These are phyloP conservation scores for Fusarium poae DNA, from an alignment of 2,329 filamentous ascomycete genomes.

Conservation along the genomic window DNA sequence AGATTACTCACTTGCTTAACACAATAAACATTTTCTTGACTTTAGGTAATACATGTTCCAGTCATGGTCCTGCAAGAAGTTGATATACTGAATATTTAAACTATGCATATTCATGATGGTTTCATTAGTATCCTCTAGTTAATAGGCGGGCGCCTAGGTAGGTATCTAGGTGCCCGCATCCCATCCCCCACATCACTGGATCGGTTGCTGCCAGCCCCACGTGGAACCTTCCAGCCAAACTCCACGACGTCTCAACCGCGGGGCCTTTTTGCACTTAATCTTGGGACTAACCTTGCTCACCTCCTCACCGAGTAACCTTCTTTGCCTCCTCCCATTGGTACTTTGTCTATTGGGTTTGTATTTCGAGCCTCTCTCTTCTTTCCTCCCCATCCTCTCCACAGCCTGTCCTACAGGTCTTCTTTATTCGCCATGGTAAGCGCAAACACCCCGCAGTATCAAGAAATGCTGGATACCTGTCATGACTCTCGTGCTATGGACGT, in stretches of 20 bases:
- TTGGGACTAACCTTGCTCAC: constrained; percentile 23
- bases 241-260: constrained; percentile 44
- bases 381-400: neutral
- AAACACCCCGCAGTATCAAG: constrained; percentile 19
- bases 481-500: neutral
- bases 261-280: constrained; percentile 36
- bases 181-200: constrained; percentile 8
- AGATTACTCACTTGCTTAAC: neutral
- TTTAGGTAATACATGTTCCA: neutral
- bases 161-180: neutral
- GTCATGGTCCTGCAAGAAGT: neutral
- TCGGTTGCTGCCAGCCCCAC: constrained; percentile 39
- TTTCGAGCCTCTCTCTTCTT: neutral
- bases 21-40: neutral
- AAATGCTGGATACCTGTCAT: constrained; percentile 21
- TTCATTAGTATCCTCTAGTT: neutral
- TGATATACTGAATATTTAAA: neutral
- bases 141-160: too few relatives aligned
- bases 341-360: constrained; percentile 3
- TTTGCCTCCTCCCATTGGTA: constrained; percentile 17
- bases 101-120: neutral
- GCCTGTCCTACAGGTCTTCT: constrained; percentile 23
- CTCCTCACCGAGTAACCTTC: constrained; percentile 13
- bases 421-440: constrained; percentile 31
- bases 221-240: constrained; percentile 50